These are phyloP conservation scores for Yamagishiella unicocca DNA, from an alignment of 139 green algal genomes.

Conservation along the genomic window DNA sequence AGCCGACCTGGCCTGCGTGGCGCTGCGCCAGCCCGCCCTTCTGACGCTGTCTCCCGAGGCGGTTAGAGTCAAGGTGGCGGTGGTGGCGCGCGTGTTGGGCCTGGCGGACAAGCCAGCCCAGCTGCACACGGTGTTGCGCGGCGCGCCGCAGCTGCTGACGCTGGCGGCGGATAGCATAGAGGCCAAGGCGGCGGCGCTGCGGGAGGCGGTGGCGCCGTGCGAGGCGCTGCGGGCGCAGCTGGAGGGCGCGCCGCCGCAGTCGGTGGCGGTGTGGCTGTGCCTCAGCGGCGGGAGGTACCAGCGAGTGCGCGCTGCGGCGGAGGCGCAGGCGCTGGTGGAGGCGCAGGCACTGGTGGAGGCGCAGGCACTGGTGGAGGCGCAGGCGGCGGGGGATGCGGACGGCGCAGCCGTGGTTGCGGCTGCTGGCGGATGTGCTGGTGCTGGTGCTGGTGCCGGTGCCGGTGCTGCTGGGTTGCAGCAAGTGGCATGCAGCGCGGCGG, in stretches of 20 bases:
- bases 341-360: constrained; percentile 19
- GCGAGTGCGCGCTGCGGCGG: constrained; percentile 10
- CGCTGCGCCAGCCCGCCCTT: constrained; percentile 25
- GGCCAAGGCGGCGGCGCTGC: constrained; percentile 20
- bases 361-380: not conserved
- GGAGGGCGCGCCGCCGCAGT: not conserved
- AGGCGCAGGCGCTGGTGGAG: too few relatives aligned
- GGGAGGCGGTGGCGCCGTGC: not conserved
- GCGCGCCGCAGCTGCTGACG: constrained; percentile 45
- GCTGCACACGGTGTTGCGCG: constrained; percentile 18
- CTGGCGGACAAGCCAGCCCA: not conserved
- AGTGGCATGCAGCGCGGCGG: not conserved
- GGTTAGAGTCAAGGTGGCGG: not conserved
- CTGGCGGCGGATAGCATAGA: not conserved
- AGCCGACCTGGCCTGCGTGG: constrained; percentile 1
- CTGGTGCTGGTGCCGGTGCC: not conserved
- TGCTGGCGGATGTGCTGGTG: not conserved
- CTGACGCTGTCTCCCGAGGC: constrained; percentile 2
- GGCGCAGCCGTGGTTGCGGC: not conserved
- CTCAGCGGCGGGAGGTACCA: constrained; percentile 1
- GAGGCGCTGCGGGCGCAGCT: constrained; percentile 3
- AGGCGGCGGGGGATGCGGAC: not conserved
- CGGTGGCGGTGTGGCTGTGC: constrained; percentile 36
- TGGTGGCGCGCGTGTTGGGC: constrained; percentile 7
- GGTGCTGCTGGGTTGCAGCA: not conserved